These are phyloP conservation scores for Suillus plorans DNA, from an alignment of 768 basidiomycete genomes.

Conservation along the genomic window DNA sequence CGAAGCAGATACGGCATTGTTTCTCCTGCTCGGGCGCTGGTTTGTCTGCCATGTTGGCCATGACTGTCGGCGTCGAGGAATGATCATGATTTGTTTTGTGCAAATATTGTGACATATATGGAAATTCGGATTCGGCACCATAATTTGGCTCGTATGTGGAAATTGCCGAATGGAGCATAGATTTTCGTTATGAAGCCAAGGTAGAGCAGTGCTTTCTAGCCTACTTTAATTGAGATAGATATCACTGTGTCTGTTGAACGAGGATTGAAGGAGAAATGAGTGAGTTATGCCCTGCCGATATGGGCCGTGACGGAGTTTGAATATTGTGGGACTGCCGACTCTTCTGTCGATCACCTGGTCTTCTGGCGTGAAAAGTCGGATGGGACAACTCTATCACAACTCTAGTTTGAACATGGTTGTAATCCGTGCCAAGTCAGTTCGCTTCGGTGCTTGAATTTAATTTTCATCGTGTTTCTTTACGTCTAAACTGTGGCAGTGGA, in stretches of 20 bases:
- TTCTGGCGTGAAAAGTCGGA: not conserved
- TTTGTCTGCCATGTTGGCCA: not conserved
- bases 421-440: not conserved
- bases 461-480: not conserved
- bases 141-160: not conserved
- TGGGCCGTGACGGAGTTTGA: too few species aligned
- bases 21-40: slow-evolving; percentile 40
- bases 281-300: too few species aligned
- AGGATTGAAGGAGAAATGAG: too few species aligned
- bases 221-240: too few species aligned
- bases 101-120: not conserved
- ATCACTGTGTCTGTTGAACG: too few species aligned
- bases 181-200: not conserved
- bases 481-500: not conserved
- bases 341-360: too few species aligned
- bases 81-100: not conserved
- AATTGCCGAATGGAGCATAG: not conserved
- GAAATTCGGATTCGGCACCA: not conserved
- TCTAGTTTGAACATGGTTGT: not conserved
- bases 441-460: slow-evolving; percentile 4
- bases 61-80: not conserved
- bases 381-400: not conserved
- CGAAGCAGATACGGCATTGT: slow-evolving; percentile 85
- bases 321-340: too few species aligned
- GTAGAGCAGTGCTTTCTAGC: too few species aligned